Percentiles rank a stretch among this genome's conserved stretches.
These are phyloP conservation scores for Panaeolus papilionaceus DNA, from an alignment of 768 basidiomycete species.

Conservation along the genomic window DNA sequence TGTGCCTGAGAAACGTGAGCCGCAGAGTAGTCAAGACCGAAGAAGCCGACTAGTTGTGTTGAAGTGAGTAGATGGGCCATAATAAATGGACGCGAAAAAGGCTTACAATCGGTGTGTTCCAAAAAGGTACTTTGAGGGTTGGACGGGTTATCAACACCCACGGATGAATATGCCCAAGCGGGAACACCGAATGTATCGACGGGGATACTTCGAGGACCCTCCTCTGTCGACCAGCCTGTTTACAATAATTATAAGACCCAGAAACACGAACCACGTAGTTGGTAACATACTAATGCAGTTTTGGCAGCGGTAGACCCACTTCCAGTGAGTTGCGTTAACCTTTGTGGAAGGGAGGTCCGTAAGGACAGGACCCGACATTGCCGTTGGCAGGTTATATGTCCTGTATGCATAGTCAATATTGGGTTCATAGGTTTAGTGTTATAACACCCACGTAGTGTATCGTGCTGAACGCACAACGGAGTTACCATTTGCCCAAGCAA, in stretches of 20 bases:
- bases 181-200: conserved; percentile 43
- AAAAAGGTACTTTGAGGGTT: conserved; percentile 56
- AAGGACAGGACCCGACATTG: conserved; percentile 55
- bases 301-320: conserved; percentile 72
- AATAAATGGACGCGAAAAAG: not conserved
- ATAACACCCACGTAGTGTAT: conserved; percentile 53
- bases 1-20: conserved; percentile 52
- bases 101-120: conserved; percentile 66
- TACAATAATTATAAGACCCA: conserved; percentile 4
- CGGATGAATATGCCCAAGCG: conserved; percentile 56
- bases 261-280: not conserved
- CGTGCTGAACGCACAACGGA: conserved; percentile 59
- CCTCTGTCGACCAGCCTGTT: conserved; percentile 45
- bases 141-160: conserved; percentile 53
- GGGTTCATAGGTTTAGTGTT: not conserved
- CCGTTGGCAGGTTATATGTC: conserved; percentile 57
- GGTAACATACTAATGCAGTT: conserved; percentile 62
- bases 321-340: conserved; percentile 69
- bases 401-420: conserved; percentile 33
- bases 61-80: conserved; percentile 7
- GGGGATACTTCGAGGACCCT: conserved; percentile 45
- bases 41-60: conserved; percentile 58
- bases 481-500: conserved; percentile 66
- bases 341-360: conserved; percentile 56
- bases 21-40: conserved; percentile 51